Evolutionary conservation across 2,329 filamentous ascomycete species (phyloP).

Genomic region (Ambrosiella xylebori): DNA sequence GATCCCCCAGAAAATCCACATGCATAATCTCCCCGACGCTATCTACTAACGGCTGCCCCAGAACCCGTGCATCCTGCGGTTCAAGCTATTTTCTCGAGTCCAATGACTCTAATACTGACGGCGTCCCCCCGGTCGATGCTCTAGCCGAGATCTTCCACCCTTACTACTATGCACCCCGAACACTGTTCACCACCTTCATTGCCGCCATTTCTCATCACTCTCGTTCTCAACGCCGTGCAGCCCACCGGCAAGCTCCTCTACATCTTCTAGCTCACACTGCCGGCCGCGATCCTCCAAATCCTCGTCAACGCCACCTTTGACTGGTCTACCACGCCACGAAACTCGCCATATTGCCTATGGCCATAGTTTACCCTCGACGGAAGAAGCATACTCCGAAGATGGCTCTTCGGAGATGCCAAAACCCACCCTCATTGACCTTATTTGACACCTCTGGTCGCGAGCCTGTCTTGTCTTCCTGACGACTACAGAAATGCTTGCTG

Average conservation of each 20-base stretch:
- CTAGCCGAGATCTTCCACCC: constrained; percentile 63
- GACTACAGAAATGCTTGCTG: constrained; percentile 43
- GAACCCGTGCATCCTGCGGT: constrained; percentile 53
- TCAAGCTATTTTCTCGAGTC: constrained; percentile 23
- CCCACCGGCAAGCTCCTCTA: constrained; percentile 32
- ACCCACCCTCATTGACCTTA: constrained; percentile 34
- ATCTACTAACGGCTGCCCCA: constrained; percentile 38
- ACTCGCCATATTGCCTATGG: constrained; percentile 40
- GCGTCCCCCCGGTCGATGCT: constrained; percentile 30
- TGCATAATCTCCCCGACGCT: constrained; percentile 48
- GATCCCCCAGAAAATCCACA: constrained; percentile 47
- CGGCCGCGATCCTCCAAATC: constrained; percentile 51
- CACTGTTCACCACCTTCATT: constrained; percentile 49
- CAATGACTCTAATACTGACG: constrained; percentile 26
- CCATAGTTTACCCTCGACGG: no score
- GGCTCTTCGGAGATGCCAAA: neutral
- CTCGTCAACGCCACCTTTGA: constrained; percentile 45
- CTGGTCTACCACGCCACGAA: constrained; percentile 42
- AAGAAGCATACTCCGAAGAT: constrained; percentile 28
- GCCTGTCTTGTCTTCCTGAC: constrained; percentile 55
- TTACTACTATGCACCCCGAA: constrained; percentile 49
- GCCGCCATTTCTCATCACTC: constrained; percentile 46
- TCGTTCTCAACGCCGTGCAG: constrained; percentile 47
- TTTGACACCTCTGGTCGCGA: constrained; percentile 34
- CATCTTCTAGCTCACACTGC: constrained; percentile 52